A percentile compares a stretch with the other conserved stretches of the same genome.
Evolutionary conservation across 2,329 filamentous ascomycete species (phyloP).

Genomic region (Macroventuria anomochaeta): DNA sequence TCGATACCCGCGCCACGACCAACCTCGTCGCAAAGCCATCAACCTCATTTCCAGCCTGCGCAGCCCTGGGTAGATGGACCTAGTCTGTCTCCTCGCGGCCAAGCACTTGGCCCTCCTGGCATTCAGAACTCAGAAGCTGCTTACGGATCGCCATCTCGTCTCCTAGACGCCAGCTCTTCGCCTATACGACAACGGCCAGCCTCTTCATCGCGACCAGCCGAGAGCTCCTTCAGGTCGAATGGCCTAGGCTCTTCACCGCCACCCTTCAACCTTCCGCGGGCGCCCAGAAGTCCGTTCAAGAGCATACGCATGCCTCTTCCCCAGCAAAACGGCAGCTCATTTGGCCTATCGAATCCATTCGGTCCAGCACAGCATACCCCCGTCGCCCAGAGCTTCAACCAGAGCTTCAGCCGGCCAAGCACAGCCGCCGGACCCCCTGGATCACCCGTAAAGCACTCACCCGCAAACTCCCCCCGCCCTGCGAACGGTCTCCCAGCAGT

Average conservation of each 20-base stretch:
- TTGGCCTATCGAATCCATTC: conserved; percentile 34
- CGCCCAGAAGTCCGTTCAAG: conserved; percentile 37
- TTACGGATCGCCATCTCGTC: conserved; percentile 41
- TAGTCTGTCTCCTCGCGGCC: conserved; percentile 54
- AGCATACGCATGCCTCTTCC: conserved; percentile 31
- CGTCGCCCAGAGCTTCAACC: conserved; percentile 24
- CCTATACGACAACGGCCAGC: conserved; percentile 31
- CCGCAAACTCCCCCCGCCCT: conserved; percentile 44
- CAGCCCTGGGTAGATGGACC: conserved; percentile 52
- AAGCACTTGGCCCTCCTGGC: conserved; percentile 52
- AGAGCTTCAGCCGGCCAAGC: conserved; percentile 42
- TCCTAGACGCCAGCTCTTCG: conserved; percentile 38
- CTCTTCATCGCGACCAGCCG: conserved; percentile 28
- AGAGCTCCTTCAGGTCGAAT: conserved; percentile 25
- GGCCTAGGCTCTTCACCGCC: conserved; percentile 44
- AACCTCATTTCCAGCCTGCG: conserved; percentile 29
- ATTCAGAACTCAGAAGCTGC: conserved; percentile 48
- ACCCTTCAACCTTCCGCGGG: conserved; percentile 36
- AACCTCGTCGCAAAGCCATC: conserved; percentile 20
- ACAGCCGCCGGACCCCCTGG: conserved; percentile 37
- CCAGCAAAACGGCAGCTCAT: conserved; percentile 39
- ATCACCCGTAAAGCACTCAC: conserved; percentile 47
- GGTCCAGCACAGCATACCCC: conserved; percentile 23
- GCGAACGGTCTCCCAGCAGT: conserved; percentile 39
- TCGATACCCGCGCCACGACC: conserved; percentile 28